Evolutionary conservation across 1,284 basidiomycete genomes (phyloP).

Genomic region (Fomitopsis betulina): DNA sequence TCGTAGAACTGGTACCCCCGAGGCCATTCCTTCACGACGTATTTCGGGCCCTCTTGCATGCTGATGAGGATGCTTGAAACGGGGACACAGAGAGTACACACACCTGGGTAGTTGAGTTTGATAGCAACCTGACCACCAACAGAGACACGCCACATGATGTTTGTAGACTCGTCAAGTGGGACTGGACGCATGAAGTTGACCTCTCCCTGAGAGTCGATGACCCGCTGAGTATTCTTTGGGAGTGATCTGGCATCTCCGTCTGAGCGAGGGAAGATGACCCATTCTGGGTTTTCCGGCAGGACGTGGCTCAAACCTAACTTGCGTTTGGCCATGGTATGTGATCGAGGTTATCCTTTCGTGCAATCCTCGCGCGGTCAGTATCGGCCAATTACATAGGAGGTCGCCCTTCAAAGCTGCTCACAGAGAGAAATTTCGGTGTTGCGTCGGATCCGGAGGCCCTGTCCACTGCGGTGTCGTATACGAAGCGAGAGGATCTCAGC

Average conservation of each 20-base stretch:
- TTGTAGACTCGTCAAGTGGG: conserved; percentile 40
- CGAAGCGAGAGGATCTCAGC: too few species aligned
- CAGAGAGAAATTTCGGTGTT: too few species aligned
- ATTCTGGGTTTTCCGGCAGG: conserved; percentile 48
- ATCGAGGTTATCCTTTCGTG: background rate
- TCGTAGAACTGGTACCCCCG: conserved; percentile 66
- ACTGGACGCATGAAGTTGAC: conserved; percentile 67
- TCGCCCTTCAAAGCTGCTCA: too few species aligned
- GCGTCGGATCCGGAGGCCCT: too few species aligned
- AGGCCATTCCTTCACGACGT: conserved; percentile 64
- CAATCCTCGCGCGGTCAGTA: too few species aligned
- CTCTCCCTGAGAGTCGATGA: conserved; percentile 52
- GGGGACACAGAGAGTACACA: conserved; percentile 12
- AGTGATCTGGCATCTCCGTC: conserved; percentile 52
- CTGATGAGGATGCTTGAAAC: background rate
- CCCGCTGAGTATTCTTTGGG: conserved; percentile 50
- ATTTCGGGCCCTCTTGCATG: conserved; percentile 43
- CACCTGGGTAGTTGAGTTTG: conserved; percentile 45
- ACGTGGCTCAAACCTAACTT: background rate
- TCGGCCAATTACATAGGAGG: too few species aligned
- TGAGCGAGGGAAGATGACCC: conserved; percentile 52
- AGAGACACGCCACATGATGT: conserved; percentile 56
- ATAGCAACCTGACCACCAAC: conserved; percentile 55
- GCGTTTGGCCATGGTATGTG: conserved; percentile 2
- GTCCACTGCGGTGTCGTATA: too few species aligned